Evolutionary conservation across 2,329 filamentous ascomycete genomes (phyloP).

Genomic region (Alternaria brassicicola): DNA sequence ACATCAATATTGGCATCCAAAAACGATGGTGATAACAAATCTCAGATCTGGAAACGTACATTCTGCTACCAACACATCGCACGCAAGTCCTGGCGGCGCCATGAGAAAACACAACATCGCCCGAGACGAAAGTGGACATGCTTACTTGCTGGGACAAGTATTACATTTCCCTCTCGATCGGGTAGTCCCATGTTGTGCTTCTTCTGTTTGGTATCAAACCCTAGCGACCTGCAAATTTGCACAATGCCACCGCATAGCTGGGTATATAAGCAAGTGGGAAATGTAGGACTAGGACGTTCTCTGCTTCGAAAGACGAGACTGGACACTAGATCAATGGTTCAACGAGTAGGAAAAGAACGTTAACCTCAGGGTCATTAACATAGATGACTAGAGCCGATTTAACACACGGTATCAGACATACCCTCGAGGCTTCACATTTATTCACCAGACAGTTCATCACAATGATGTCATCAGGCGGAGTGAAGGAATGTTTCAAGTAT

Average conservation of each 20-base stretch:
- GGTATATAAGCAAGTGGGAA: conserved; percentile 36
- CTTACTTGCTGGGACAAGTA: conserved; percentile 34
- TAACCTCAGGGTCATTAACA: too few species aligned
- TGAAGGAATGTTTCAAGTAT: background rate
- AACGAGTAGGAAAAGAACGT: too few species aligned
- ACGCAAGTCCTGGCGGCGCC: conserved; percentile 46
- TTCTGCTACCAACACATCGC: conserved; percentile 38
- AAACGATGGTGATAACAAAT: background rate
- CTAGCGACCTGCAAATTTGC: conserved; percentile 41
- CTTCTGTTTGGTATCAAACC: conserved; percentile 38
- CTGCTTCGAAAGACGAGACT: too few species aligned
- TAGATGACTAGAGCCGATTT: too few species aligned
- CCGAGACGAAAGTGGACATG: conserved; percentile 45
- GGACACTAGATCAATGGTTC: too few species aligned
- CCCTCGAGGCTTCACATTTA: too few species aligned
- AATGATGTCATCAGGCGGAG: background rate
- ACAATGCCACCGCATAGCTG: conserved; percentile 36
- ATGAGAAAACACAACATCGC: conserved; percentile 47
- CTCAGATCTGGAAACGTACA: conserved; percentile 45
- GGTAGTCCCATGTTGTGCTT: conserved; percentile 26
- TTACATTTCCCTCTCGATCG: conserved; percentile 18
- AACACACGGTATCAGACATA: too few species aligned
- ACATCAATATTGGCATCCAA: conserved; percentile 6
- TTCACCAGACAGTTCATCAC: background rate
- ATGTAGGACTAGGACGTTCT: too few species aligned